These are phyloP conservation scores for Plantago coronopus DNA, from an alignment of 305 asterid genomes.

Conservation along the genomic window DNA sequence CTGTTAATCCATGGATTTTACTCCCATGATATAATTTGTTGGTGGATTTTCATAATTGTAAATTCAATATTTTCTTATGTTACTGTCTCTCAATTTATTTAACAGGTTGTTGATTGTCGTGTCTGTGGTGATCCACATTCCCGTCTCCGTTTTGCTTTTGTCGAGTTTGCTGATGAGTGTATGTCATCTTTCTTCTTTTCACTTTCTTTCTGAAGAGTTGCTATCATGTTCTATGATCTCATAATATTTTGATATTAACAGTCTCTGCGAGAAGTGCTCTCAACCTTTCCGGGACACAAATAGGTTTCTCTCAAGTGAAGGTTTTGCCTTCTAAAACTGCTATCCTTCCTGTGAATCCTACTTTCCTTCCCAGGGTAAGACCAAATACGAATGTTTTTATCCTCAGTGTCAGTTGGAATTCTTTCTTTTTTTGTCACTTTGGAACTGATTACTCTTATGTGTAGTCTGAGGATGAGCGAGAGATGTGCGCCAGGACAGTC, in stretches of 20 bases:
- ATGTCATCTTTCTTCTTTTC: conserved; percentile 29
- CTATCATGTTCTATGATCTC: conserved; percentile 14
- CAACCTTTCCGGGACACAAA: conserved; percentile 56
- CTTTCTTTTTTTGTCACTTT: background rate
- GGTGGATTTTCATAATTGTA: background rate
- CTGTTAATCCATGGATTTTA: too few species aligned
- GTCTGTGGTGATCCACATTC: conserved; percentile 97
- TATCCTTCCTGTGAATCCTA: conserved; percentile 93
- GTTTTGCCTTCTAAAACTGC: conserved; percentile 97
- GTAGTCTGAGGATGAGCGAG: conserved; percentile 96
- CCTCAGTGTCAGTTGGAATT: background rate
- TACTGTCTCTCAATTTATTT: conserved; percentile 15
- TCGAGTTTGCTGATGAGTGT: conserved; percentile 86
- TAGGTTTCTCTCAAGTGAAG: conserved; percentile 80
- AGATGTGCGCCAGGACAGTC: conserved; percentile 97
- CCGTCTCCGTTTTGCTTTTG: conserved; percentile 95
- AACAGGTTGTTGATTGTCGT: conserved; percentile 92
- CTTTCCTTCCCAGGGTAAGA: conserved; percentile 89
- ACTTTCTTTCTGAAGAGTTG: conserved; percentile 14
- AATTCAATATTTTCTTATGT: background rate
- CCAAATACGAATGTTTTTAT: background rate
- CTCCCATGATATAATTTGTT: too few species aligned
- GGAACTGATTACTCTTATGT: conserved; percentile 12
- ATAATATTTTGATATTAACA: conserved; percentile 28
- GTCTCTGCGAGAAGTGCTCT: conserved; percentile 83